These are phyloP conservation scores for Guyanaporus albipodus DNA, from an alignment of 768 basidiomycete genomes.

Conservation along the genomic window DNA sequence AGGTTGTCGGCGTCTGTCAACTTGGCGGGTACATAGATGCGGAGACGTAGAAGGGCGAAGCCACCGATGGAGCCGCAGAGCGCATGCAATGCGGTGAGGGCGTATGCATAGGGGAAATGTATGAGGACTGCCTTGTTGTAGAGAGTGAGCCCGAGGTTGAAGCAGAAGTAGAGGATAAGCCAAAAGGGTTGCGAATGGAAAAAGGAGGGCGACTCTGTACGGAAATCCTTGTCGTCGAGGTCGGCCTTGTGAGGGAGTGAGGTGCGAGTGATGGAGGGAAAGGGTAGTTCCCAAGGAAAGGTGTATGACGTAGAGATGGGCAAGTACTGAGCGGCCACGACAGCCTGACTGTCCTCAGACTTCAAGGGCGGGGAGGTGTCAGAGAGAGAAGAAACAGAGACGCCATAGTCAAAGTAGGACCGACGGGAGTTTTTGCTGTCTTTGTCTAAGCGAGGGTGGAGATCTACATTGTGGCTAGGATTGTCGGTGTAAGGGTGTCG, in stretches of 20 bases:
- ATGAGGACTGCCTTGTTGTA: conserved; percentile 95
- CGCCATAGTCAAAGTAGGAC: conserved; percentile 22
- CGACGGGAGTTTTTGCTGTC: conserved; percentile 20
- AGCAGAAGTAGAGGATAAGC: conserved; percentile 80
- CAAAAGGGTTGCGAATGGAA: conserved; percentile 43
- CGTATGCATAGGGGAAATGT: conserved; percentile 93
- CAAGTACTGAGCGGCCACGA: background rate
- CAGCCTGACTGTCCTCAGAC: background rate
- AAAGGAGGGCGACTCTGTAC: conserved; percentile 17
- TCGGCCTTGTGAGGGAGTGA: background rate
- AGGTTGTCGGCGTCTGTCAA: conserved; percentile 49
- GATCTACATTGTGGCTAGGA: background rate
- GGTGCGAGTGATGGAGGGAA: conserved; percentile 11
- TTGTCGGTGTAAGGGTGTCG: conserved; percentile 8
- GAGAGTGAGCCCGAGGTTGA: conserved; percentile 89
- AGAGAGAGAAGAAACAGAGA: conserved; percentile 2
- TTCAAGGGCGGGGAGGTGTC: conserved; percentile 8
- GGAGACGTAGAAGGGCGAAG: conserved; percentile 54
- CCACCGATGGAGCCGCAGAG: conserved; percentile 83
- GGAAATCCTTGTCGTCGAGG: conserved; percentile 3
- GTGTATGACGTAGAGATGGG: conserved; percentile 7
- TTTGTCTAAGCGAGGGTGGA: background rate
- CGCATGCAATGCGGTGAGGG: conserved; percentile 89
- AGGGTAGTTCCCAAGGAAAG: conserved; percentile 20
- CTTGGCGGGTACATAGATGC: conserved; percentile 54